Conservation (phyloP, 257 asterid genomes). For the Rhazya stricta region DNA sequence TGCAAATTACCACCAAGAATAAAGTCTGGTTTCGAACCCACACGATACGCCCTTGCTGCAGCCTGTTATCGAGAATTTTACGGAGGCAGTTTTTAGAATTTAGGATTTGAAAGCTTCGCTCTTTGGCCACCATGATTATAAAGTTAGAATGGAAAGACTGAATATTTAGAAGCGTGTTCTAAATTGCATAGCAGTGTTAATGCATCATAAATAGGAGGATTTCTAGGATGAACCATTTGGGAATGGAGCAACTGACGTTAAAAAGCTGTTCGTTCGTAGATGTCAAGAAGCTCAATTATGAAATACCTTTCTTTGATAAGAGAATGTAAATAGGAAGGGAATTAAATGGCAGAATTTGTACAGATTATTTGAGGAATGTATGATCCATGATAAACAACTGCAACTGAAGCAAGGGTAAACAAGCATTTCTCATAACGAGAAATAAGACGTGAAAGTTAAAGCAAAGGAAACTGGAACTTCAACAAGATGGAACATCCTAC, state of each 20-base stretch:
- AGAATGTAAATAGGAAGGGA: not conserved
- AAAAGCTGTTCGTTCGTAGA: not conserved
- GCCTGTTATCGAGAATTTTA: constrained; percentile 93
- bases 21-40: constrained; percentile 73
- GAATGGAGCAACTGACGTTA: not conserved
- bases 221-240: not conserved
- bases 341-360: not conserved
- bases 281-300: not conserved
- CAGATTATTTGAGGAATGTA: not conserved
- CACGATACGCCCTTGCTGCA: constrained; percentile 78
- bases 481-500: not conserved
- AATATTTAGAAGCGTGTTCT: constrained; percentile 12
- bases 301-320: constrained; percentile 2
- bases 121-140: not conserved
- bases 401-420: not conserved
- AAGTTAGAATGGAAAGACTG: constrained; percentile 13
- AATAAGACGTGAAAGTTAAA: not conserved
- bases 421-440: constrained; percentile 12
- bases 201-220: not conserved
- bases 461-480: not conserved
- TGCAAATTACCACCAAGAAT: constrained; percentile 74
- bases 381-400: not conserved
- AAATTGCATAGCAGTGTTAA: constrained; percentile 5
- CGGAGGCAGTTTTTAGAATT: constrained; percentile 32
- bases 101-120: constrained; percentile 7